Conservation (phyloP, 768 basidiomycete genomes). For the Ramaria rubella region DNA sequence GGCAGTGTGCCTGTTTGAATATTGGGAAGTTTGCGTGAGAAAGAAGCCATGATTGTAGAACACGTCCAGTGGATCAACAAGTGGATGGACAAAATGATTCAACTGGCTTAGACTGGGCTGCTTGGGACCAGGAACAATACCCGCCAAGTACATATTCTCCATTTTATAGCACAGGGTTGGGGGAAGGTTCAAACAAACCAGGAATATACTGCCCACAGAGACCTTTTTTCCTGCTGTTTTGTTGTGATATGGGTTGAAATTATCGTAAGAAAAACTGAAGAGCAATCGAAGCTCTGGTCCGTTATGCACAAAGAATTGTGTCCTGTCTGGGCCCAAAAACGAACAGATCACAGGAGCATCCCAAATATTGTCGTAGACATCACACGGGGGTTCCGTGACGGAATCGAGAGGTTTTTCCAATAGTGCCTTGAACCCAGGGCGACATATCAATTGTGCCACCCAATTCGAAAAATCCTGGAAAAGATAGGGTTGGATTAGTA, state of each 20-base stretch:
- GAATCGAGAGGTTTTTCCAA: too few species aligned
- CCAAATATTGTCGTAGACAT: too few species aligned
- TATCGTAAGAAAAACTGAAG: constrained; percentile 26
- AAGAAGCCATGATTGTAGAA: constrained; percentile 31
- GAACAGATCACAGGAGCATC: too few species aligned
- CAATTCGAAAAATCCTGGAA: too few species aligned
- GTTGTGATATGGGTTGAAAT: constrained; percentile 35
- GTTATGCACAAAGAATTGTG: constrained; percentile 12
- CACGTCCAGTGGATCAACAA: constrained; percentile 30
- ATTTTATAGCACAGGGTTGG: constrained; percentile 26
- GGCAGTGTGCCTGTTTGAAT: constrained; percentile 9
- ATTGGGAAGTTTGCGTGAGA: constrained; percentile 13
- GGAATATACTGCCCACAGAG: constrained; percentile 23
- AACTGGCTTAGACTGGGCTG: constrained; percentile 28
- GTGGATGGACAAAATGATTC: constrained; percentile 33
- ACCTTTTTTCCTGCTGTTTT: constrained; percentile 23
- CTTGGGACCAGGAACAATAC: constrained; percentile 36
- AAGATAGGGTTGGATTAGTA: too few species aligned
- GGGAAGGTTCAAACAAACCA: constrained; percentile 34
- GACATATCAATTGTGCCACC: too few species aligned
- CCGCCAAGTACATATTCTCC: constrained; percentile 38
- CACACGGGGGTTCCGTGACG: too few species aligned
- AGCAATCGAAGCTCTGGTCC: constrained; percentile 20
- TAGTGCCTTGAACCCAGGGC: too few species aligned
- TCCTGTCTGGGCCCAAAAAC: constrained; percentile 22